Conservation (phyloP, 345 rosid genomes). For the Jatropha curcas region DNA sequence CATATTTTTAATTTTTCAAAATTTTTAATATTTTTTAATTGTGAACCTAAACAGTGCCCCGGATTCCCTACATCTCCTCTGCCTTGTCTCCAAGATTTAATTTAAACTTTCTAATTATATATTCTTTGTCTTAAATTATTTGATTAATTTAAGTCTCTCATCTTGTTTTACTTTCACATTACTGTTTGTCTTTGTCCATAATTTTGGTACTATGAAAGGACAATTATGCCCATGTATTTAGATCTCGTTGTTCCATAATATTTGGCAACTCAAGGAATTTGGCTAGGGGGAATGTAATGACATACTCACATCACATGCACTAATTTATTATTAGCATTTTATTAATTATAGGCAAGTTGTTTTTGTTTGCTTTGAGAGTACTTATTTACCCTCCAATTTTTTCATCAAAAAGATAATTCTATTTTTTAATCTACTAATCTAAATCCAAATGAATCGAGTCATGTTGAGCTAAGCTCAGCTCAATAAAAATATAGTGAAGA, state of each 20-base stretch:
- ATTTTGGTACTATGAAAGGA: not conserved
- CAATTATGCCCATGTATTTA: not conserved
- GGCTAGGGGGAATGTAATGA: not conserved
- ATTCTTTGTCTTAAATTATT: not conserved
- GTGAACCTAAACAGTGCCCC: slow-evolving; percentile 1
- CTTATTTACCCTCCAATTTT: not conserved
- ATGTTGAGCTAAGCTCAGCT: too few species aligned
- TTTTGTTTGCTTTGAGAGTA: not conserved
- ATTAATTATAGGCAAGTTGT: not conserved
- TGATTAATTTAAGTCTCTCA: not conserved
- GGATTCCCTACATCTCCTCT: slow-evolving; percentile 7
- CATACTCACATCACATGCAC: slow-evolving; percentile 3
- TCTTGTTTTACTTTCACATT: not conserved
- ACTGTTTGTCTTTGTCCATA: not conserved
- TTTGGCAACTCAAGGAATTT: not conserved
- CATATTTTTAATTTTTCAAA: too few species aligned
- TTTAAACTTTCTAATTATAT: not conserved
- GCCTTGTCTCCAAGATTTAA: slow-evolving; percentile 11
- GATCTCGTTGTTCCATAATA: not conserved
- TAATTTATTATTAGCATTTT: not conserved
- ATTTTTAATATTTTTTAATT: not conserved
- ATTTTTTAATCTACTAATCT: too few species aligned
- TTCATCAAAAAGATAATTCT: not conserved
- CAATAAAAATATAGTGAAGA: too few species aligned
- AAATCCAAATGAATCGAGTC: too few species aligned